A percentile compares a stretch with the other conserved stretches of the same genome.
phyloP scores from a whole-genome alignment of 768 basidiomycete species.

The Boletus pseudo-olivaceus region DNA sequence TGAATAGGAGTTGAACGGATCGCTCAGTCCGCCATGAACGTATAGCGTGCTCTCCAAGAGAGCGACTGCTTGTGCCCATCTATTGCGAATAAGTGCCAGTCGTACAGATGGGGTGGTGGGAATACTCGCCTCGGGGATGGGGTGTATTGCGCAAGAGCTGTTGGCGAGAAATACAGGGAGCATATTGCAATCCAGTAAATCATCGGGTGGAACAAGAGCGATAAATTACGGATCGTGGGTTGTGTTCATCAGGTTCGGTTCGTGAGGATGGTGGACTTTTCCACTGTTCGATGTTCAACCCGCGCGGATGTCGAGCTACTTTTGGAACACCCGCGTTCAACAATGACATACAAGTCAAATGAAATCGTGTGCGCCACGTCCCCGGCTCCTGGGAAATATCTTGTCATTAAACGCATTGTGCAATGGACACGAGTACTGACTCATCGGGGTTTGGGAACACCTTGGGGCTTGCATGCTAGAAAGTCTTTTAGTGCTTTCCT shows the following conservation, averaged over 20 bases:
- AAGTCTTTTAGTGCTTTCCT: too few relatives aligned
- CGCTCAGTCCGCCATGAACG: constrained; percentile 80
- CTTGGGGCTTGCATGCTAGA: too few relatives aligned
- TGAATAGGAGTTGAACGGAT: constrained; percentile 60
- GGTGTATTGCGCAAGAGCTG: constrained; percentile 20
- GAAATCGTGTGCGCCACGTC: background rate
- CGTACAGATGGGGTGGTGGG: background rate
- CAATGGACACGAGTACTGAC: too few relatives aligned
- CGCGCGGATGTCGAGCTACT: background rate
- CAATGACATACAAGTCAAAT: background rate
- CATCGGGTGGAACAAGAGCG: constrained; percentile 7
- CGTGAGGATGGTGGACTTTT: constrained; percentile 1
- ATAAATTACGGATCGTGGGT: constrained; percentile 17
- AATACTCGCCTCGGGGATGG: constrained; percentile 25
- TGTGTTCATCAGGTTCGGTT: constrained; percentile 16
- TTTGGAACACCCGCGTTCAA: constrained; percentile 9
- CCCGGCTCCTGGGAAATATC: background rate
- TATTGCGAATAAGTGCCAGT: constrained; percentile 29
- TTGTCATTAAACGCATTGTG: too few relatives aligned
- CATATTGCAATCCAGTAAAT: constrained; percentile 2
- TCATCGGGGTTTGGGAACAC: too few relatives aligned
- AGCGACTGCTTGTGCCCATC: constrained; percentile 81
- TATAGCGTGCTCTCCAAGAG: constrained; percentile 58
- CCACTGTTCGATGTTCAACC: background rate
- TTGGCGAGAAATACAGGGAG: constrained; percentile 12